Evolutionary conservation across 768 basidiomycete species (phyloP), one percentile per base, ranked within the genome.

Genomic region (Phylloporus rhodoxanthus): DNA sequence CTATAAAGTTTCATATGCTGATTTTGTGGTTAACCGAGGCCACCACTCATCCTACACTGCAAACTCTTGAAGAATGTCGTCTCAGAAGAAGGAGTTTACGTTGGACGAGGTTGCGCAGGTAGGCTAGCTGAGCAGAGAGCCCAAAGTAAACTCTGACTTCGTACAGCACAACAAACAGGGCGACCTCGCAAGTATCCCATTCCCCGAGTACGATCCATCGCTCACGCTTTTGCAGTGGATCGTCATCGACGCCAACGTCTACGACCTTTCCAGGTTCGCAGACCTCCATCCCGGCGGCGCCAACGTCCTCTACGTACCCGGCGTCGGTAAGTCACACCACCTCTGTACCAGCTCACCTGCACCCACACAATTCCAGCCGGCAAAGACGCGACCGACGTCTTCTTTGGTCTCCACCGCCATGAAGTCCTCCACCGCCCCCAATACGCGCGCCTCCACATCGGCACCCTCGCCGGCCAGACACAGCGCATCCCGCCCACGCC

Each of bases 391-490:
- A 92, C 91, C 4, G 72, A 87, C 29, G 77, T 78, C 2, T 94
- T 94, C 76, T 94, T 87, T 53, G 84, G 86, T 8, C 77, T 94
- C 44, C 92, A 95, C 65, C 79, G 90, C 26, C 79, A 84, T 37
- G 90, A 93, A 58, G 80, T 93, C 20, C 77, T 95, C 10, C 70
- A 77, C 30, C 77, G 79, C 44, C 87, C 88, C 0, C 84, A 87
- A 57, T 88, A 85, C 52, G 72, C 78, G 3, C 80, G 86, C 14
- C 74, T 87, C 28, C 81, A 84, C 55, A 79, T 87, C 45, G 85
- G 86, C 30, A 75, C 67, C 36, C 70, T 87, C 48, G 62, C 68
- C 15, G 85, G 81, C 14, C 73, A 86, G 62, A 69, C 76, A 43
- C 76, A 81, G 45, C 55, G 67, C 32, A 75, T 91, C 61, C 75